phyloP scores from a whole-genome alignment of 2,329 filamentous ascomycete species.

The Fusarium domesticum region DNA sequence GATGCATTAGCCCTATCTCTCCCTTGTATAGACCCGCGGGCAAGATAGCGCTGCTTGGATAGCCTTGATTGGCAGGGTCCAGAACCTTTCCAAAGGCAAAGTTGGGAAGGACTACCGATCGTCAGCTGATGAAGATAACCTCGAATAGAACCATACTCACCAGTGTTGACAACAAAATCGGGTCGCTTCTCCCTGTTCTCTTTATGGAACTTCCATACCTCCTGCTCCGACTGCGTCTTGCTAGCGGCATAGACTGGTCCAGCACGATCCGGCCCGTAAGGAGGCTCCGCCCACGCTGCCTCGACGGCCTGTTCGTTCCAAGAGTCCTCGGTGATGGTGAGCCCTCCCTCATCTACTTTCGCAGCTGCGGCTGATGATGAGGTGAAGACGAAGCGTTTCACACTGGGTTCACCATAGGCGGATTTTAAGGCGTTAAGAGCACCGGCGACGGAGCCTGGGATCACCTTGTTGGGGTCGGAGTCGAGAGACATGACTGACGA shows the following conservation, averaged over 20 bases:
- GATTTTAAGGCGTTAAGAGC: conserved; percentile 33
- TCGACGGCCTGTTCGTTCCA: conserved; percentile 36
- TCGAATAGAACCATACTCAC: neutral
- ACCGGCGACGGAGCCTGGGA: conserved; percentile 32
- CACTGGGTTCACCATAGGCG: conserved; percentile 29
- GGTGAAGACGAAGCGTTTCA: conserved; percentile 37
- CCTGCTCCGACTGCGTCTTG: conserved; percentile 35
- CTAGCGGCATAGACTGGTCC: conserved; percentile 35
- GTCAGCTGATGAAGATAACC: neutral
- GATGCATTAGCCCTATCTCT: neutral
- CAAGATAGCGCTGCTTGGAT: conserved; percentile 19
- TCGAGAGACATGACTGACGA: conserved; percentile 34
- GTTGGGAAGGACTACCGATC: conserved; percentile 20
- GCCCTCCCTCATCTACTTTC: neutral
- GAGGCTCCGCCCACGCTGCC: conserved; percentile 34
- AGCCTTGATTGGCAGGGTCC: conserved; percentile 15
- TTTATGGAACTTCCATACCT: conserved; percentile 33
- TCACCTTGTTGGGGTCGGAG: conserved; percentile 37
- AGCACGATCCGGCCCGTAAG: conserved; percentile 29
- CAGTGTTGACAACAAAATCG: conserved; percentile 21
- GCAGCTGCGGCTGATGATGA: conserved; percentile 1
- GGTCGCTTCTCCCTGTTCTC: conserved; percentile 8
- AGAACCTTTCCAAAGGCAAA: conserved; percentile 23
- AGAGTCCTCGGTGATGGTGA: conserved; percentile 3
- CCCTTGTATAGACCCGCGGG: conserved; percentile 20